phyloP scores from a whole-genome alignment of 2,329 filamentous ascomycete species.

The Nemania sp. region DNA sequence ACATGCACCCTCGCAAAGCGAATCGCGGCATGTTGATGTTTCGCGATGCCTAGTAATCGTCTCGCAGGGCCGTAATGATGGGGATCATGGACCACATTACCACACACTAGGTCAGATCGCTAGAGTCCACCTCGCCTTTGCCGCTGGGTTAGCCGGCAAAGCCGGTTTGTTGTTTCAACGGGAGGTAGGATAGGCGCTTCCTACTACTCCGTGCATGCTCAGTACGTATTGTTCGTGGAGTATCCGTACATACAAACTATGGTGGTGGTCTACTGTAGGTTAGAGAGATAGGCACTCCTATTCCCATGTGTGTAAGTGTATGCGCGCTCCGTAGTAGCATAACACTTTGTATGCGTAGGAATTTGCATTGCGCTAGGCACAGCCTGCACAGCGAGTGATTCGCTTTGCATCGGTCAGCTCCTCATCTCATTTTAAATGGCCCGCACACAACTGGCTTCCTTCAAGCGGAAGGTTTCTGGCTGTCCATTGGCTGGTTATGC shows the following conservation, averaged over 20 bases:
- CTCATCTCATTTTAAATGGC: slow-evolving; percentile 17
- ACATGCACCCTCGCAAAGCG: slow-evolving; percentile 9
- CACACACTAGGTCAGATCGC: too few species aligned
- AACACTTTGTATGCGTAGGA: not conserved
- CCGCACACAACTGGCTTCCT: slow-evolving; percentile 14
- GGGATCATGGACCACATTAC: not conserved
- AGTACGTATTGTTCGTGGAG: not conserved
- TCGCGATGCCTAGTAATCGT: slow-evolving; percentile 11
- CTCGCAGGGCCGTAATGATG: not conserved
- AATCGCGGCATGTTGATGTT: slow-evolving; percentile 5
- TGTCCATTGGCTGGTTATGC: slow-evolving; percentile 21
- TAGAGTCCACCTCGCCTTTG: too few species aligned
- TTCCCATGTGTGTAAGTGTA: not conserved
- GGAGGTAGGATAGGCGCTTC: too few species aligned
- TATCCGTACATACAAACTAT: too few species aligned
- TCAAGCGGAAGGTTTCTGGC: not conserved
- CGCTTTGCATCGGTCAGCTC: slow-evolving; percentile 13
- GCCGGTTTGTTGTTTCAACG: not conserved
- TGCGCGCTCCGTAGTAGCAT: too few species aligned
- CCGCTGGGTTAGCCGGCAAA: not conserved
- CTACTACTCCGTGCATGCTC: not conserved
- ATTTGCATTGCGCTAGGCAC: slow-evolving; percentile 1
- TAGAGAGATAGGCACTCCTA: not conserved
- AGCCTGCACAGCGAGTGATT: slow-evolving; percentile 7
- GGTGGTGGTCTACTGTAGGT: not conserved